These are phyloP conservation scores for Yarrowia keelungensis DNA, from an alignment of 805 yeast species.

Conservation along the genomic window DNA sequence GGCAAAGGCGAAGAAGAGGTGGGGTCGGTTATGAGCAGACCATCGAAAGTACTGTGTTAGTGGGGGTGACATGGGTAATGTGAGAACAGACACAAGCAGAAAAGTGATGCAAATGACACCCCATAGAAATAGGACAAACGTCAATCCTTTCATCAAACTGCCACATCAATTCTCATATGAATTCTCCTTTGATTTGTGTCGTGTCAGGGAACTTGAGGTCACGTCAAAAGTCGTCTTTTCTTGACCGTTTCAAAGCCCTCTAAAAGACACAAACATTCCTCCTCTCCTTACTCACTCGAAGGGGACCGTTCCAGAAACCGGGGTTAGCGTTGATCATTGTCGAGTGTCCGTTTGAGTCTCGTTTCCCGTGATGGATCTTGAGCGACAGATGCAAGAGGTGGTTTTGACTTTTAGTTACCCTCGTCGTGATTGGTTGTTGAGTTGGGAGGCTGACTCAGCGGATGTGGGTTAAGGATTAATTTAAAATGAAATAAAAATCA, in stretches of 20 bases:
- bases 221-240: too few relatives aligned
- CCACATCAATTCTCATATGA: too few relatives aligned
- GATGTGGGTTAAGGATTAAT: neutral
- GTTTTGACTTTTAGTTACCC: conserved; percentile 35
- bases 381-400: conserved; percentile 5
- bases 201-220: too few relatives aligned
- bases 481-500: neutral
- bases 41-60: conserved; percentile 57
- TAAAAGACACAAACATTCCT: neutral
- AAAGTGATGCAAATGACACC: neutral
- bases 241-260: too few relatives aligned
- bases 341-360: conserved; percentile 25
- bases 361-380: conserved; percentile 28
- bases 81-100: too few relatives aligned
- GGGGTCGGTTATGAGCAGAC: conserved; percentile 78
- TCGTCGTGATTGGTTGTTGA: conserved; percentile 18
- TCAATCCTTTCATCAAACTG: too few relatives aligned
- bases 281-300: conserved; percentile 44
- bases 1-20: conserved; percentile 67
- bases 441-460: conserved; percentile 8
- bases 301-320: conserved; percentile 50
- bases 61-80: neutral
- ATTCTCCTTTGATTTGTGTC: too few relatives aligned
- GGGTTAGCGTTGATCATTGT: conserved; percentile 42
- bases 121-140: too few relatives aligned